phyloP scores from a whole-genome alignment of 176 grass and related monocot genomes.

The Avena insularis region DNA sequence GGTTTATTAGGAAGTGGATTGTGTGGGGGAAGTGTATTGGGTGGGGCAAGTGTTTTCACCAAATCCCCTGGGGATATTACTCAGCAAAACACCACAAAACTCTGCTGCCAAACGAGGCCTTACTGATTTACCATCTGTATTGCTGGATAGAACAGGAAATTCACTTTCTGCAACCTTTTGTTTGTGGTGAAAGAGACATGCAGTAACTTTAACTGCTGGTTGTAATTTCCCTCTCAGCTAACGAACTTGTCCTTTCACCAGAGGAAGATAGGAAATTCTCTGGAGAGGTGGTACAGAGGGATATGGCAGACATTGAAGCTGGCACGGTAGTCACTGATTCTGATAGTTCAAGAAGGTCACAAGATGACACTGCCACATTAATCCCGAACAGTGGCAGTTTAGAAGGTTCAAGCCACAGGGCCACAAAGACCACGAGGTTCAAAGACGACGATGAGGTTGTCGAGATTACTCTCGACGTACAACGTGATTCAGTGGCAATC shows the following conservation, averaged over 20 bases:
- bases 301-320: constrained; percentile 44
- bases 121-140: neutral
- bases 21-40: no score
- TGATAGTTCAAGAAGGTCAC: constrained; percentile 38
- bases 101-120: no score
- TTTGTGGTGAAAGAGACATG: neutral
- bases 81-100: no score
- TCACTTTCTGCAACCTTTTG: neutral
- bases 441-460: constrained; percentile 71
- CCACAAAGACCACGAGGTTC: constrained; percentile 66
- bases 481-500: constrained; percentile 57
- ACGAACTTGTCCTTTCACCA: constrained; percentile 1
- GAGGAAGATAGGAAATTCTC: neutral
- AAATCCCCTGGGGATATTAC: no score
- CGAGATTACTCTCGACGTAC: constrained; percentile 80
- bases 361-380: constrained; percentile 49
- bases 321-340: neutral
- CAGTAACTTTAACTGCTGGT: neutral
- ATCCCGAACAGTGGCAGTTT: constrained; percentile 63
- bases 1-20: no score
- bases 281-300: neutral
- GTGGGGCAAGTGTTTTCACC: no score
- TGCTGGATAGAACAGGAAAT: neutral
- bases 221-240: neutral
- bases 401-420: constrained; percentile 46